phyloP scores from a whole-genome alignment of 1,284 basidiomycete species.

The Vanrija humicola region DNA sequence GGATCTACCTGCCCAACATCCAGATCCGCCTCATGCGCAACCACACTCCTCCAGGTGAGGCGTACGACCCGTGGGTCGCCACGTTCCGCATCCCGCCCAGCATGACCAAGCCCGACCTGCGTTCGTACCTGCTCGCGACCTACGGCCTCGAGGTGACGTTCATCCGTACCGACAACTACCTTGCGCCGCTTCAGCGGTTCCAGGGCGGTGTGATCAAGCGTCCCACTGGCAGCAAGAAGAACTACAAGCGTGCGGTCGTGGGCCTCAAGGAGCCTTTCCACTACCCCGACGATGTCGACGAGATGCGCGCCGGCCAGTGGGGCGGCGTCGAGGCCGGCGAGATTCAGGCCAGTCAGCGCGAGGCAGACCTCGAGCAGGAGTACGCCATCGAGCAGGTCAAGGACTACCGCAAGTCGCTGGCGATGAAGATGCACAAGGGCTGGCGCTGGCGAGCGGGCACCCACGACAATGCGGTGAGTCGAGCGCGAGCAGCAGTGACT shows the following conservation, averaged over 20 bases:
- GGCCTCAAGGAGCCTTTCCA: slow-evolving; percentile 86
- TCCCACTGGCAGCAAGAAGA: slow-evolving; percentile 50
- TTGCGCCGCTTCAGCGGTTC: slow-evolving; percentile 55
- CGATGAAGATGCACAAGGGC: slow-evolving; percentile 39
- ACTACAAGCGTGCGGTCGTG: slow-evolving; percentile 83
- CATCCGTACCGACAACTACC: slow-evolving; percentile 86
- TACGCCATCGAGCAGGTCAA: slow-evolving; percentile 57
- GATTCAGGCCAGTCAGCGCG: slow-evolving; percentile 55
- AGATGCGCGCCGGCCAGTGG: slow-evolving; percentile 55
- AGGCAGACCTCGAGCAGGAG: slow-evolving; percentile 60
- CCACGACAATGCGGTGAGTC: slow-evolving; percentile 40
- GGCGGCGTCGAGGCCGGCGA: slow-evolving; percentile 29
- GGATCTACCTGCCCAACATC: slow-evolving; percentile 84
- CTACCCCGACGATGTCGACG: slow-evolving; percentile 73
- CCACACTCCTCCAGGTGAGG: slow-evolving; percentile 65
- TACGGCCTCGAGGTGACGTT: slow-evolving; percentile 88
- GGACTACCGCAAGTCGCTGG: slow-evolving; percentile 48
- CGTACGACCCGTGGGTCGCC: slow-evolving; percentile 91
- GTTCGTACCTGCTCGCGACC: slow-evolving; percentile 74
- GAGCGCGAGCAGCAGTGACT: neutral
- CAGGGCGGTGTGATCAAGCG: slow-evolving; percentile 24
- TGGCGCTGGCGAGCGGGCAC: slow-evolving; percentile 41
- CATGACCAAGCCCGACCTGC: slow-evolving; percentile 86
- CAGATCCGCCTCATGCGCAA: slow-evolving; percentile 80
- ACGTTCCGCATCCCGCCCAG: slow-evolving; percentile 81